Conservation (phyloP, 106 monocot genomes). For the Gastrodia elata region DNA sequence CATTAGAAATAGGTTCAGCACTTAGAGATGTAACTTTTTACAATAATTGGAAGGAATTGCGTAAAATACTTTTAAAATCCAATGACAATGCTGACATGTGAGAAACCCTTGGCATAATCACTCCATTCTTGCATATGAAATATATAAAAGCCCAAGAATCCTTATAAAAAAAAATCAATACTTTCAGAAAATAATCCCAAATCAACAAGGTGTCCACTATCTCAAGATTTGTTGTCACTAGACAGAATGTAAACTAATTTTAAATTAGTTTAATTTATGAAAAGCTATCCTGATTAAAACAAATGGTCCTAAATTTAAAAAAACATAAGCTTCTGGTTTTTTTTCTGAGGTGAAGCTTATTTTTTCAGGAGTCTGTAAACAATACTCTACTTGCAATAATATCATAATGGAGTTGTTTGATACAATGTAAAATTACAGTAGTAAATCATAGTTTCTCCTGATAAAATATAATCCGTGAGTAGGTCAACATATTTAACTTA, state of each 20-base stretch:
- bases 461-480: too few species aligned
- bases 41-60: too few species aligned
- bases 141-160: too few species aligned
- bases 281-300: not conserved
- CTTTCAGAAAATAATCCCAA: not conserved
- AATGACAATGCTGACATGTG: too few species aligned
- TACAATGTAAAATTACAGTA: not conserved
- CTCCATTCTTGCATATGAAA: too few species aligned
- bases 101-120: too few species aligned
- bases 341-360: constrained; percentile 1
- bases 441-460: not conserved
- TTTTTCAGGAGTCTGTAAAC: not conserved
- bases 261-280: not conserved
- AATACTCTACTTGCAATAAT: not conserved
- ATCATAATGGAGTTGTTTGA: not conserved
- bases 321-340: not conserved
- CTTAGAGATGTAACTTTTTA: too few species aligned
- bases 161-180: too few species aligned
- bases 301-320: not conserved
- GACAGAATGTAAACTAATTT: not conserved
- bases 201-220: not conserved
- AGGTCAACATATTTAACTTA: not conserved
- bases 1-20: too few species aligned
- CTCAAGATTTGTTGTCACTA: not conserved
- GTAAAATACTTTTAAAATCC: too few species aligned